Percentiles rank a stretch among this genome's conserved stretches.
phyloP scores from a whole-genome alignment of 2,329 filamentous ascomycete genomes.

The Xylaria sp. region DNA sequence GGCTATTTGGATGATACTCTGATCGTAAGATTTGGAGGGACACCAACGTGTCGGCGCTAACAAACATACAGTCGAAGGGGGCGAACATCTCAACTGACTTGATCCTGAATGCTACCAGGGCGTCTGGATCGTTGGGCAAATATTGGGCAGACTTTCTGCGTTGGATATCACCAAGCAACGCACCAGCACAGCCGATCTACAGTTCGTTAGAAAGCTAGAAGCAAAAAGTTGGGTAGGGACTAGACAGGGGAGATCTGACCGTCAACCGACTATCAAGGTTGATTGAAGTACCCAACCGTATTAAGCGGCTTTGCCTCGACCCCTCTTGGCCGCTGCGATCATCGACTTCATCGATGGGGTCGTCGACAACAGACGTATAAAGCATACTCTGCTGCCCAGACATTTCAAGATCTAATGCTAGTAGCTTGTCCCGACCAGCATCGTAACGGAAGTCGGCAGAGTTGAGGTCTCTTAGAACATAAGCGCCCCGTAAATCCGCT shows the following conservation, averaged over 20 bases:
- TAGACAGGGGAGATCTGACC: slow-evolving; percentile 44
- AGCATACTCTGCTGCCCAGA: slow-evolving; percentile 57
- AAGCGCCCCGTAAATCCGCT: slow-evolving; percentile 45
- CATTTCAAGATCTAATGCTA: slow-evolving; percentile 57
- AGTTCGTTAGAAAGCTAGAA: slow-evolving; percentile 16
- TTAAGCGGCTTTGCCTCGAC: slow-evolving; percentile 63
- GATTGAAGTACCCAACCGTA: slow-evolving; percentile 71
- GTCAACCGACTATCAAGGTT: slow-evolving; percentile 75
- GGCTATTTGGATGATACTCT: slow-evolving; percentile 80
- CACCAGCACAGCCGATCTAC: slow-evolving; percentile 81
- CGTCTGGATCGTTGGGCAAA: slow-evolving; percentile 60
- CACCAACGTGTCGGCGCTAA: slow-evolving; percentile 77
- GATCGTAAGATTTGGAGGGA: slow-evolving; percentile 85
- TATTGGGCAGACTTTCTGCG: slow-evolving; percentile 66
- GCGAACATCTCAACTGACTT: slow-evolving; percentile 74
- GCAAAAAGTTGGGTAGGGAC: neutral
- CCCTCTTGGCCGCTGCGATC: slow-evolving; percentile 45
- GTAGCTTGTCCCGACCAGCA: slow-evolving; percentile 66
- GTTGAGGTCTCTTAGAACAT: slow-evolving; percentile 67
- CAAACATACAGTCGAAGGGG: slow-evolving; percentile 68
- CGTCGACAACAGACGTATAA: slow-evolving; percentile 60
- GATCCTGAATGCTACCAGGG: slow-evolving; percentile 61
- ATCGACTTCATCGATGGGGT: slow-evolving; percentile 40
- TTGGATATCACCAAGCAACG: slow-evolving; percentile 77
- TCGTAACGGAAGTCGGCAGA: slow-evolving; percentile 74